Evolutionary conservation across 352 stramenopile genomes (phyloP).

Genomic region (Phytophthora ohioensis): DNA sequence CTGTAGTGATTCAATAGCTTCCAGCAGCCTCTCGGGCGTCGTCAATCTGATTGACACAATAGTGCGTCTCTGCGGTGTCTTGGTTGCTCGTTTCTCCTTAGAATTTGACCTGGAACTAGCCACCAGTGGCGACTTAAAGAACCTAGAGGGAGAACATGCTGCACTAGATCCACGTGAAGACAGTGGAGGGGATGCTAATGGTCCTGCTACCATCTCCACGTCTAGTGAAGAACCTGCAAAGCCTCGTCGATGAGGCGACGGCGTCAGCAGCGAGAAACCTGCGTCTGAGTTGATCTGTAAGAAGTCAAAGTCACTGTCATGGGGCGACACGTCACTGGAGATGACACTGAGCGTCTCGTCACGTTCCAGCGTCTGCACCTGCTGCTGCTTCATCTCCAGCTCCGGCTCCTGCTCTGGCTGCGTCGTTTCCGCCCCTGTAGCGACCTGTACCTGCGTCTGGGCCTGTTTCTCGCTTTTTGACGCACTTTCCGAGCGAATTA

Average conservation of each 20-base stretch:
- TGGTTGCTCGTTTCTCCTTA: slow-evolving; percentile 9
- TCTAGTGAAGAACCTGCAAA: slow-evolving; percentile 11
- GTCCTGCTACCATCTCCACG: slow-evolving; percentile 10
- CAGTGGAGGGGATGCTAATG: slow-evolving; percentile 33
- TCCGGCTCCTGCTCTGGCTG: slow-evolving; percentile 33
- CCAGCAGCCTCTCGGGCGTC: slow-evolving; percentile 24
- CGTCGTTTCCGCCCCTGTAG: slow-evolving; percentile 2
- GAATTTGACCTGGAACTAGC: slow-evolving; percentile 11
- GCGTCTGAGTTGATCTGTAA: slow-evolving; percentile 36
- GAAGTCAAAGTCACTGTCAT: slow-evolving; percentile 68
- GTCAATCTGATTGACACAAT: slow-evolving; percentile 21
- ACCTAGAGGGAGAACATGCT: slow-evolving; percentile 68
- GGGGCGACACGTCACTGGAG: slow-evolving; percentile 52
- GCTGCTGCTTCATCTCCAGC: slow-evolving; percentile 26
- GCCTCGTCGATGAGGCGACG: slow-evolving; percentile 43
- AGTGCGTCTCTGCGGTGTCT: slow-evolving; percentile 23
- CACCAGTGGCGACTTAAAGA: slow-evolving; percentile 76
- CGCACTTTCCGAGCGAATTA: slow-evolving; percentile 1
- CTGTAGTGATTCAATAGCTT: slow-evolving; percentile 31
- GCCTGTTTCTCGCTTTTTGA: slow-evolving; percentile 15
- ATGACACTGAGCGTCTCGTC: slow-evolving; percentile 63
- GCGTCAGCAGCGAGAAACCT: slow-evolving; percentile 64
- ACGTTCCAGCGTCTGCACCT: slow-evolving; percentile 26
- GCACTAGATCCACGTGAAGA: slow-evolving; percentile 39
- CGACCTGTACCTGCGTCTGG: slow-evolving; percentile 1